Evolutionary conservation across 345 rosid genomes (phyloP).

Genomic region (Gynandropsis gynandra): DNA sequence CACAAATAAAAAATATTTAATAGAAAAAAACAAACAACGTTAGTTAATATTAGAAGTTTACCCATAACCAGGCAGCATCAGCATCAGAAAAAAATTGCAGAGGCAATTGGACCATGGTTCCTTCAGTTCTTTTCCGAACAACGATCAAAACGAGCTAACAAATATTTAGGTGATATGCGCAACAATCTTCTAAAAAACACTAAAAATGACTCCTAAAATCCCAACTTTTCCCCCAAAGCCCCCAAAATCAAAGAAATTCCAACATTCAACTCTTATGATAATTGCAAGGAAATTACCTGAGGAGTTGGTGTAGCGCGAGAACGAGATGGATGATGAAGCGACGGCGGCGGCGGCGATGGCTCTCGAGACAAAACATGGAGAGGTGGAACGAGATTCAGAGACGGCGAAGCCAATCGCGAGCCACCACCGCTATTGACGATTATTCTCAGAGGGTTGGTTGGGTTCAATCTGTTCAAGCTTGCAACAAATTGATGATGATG

Average conservation of each 20-base stretch:
- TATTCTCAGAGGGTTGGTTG: constrained; percentile 76
- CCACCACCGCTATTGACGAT: constrained; percentile 34
- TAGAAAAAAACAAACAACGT: too few relatives aligned
- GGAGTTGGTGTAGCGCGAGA: constrained; percentile 78
- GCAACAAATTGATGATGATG: constrained; percentile 28
- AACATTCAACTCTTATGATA: neutral
- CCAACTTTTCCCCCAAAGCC: constrained; percentile 2
- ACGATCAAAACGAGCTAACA: too few relatives aligned
- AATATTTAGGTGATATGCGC: too few relatives aligned
- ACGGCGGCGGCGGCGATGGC: constrained; percentile 20
- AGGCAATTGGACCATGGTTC: too few relatives aligned
- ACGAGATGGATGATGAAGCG: constrained; percentile 44
- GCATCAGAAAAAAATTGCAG: too few relatives aligned
- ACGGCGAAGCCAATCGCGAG: constrained; percentile 46
- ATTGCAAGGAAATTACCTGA: constrained; percentile 42
- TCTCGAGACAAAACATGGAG: constrained; percentile 20
- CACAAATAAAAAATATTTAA: too few relatives aligned
- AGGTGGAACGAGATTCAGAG: constrained; percentile 36
- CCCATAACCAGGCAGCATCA: too few relatives aligned
- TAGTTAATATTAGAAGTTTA: too few relatives aligned
- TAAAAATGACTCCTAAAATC: neutral
- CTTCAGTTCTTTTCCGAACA: too few relatives aligned
- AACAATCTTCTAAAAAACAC: too few relatives aligned
- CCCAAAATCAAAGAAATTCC: neutral
- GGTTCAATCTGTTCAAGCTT: constrained; percentile 65